A percentile compares a stretch with the other conserved stretches of the same genome.
These are phyloP conservation scores for Vitis hybrid DNA, from an alignment of 177 flowering plant genomes.

Conservation along the genomic window DNA sequence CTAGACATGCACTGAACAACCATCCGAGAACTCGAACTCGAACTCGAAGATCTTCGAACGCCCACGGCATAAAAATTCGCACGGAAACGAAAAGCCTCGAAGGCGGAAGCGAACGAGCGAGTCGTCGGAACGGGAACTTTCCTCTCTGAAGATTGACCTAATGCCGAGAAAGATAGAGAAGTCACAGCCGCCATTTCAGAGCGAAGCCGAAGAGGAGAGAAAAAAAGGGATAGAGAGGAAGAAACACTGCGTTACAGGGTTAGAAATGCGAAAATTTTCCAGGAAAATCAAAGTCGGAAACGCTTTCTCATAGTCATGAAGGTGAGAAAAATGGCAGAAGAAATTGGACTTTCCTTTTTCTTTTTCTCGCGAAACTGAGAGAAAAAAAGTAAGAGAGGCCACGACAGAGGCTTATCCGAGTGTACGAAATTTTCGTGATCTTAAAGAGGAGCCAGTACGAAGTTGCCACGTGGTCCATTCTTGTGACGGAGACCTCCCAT, in stretches of 20 bases:
- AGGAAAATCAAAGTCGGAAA: constrained; percentile 10
- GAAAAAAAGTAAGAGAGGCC: neutral
- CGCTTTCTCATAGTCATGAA: neutral
- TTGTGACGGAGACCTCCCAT: neutral
- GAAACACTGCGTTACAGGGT: neutral
- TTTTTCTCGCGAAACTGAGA: constrained; percentile 15
- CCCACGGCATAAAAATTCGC: constrained; percentile 9
- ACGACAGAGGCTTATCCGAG: constrained; percentile 17
- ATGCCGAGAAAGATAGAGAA: constrained; percentile 56
- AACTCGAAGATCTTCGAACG: constrained; percentile 23
- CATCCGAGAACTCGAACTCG: constrained; percentile 27
- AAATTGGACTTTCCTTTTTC: neutral
- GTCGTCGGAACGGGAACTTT: constrained; percentile 21
- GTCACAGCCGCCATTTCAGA: constrained; percentile 61
- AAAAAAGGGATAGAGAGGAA: no score
- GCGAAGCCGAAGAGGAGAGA: neutral
- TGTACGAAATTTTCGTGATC: constrained; percentile 9
- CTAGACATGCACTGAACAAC: constrained; percentile 50
- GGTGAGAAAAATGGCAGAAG: constrained; percentile 1
- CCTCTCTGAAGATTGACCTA: constrained; percentile 44
- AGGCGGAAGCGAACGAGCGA: constrained; percentile 26
- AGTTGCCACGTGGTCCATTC: constrained; percentile 11
- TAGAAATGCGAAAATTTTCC: constrained; percentile 3
- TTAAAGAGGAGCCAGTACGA: constrained; percentile 2
- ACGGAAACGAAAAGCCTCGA: constrained; percentile 33